phyloP scores from a whole-genome alignment of 257 asterid genomes.

The Solanum habrochaites region DNA sequence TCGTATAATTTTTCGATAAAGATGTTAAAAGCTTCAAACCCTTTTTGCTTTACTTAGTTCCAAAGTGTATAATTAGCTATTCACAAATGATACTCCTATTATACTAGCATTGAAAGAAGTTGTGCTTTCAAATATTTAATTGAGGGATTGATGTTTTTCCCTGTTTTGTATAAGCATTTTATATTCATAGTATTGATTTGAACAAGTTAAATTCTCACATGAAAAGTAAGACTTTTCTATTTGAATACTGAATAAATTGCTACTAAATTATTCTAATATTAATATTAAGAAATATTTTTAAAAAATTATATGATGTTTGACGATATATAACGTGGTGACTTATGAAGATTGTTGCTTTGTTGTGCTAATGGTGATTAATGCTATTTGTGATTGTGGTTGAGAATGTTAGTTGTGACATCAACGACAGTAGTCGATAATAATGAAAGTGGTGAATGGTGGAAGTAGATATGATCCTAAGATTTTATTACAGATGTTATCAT shows the following conservation, averaged over 20 bases:
- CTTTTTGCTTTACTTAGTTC: no score
- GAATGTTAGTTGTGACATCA: not conserved
- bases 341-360: not conserved
- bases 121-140: accelerated
- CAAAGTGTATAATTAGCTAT: no score
- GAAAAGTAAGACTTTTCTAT: not conserved
- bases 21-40: no score
- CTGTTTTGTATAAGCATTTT: not conserved
- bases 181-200: not conserved
- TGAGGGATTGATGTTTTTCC: not conserved
- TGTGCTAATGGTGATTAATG: not conserved
- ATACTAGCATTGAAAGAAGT: no score
- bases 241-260: no score
- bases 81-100: no score
- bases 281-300: accelerated
- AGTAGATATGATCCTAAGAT: no score
- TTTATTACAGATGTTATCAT: no score
- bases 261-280: no score
- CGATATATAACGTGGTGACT: not conserved
- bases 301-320: no score
- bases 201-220: not conserved
- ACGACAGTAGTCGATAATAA: accelerated
- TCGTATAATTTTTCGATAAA: accelerated
- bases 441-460: not conserved
- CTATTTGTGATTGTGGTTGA: not conserved